Conservation (phyloP, 441 rosid genomes). For the Croton setiger region DNA sequence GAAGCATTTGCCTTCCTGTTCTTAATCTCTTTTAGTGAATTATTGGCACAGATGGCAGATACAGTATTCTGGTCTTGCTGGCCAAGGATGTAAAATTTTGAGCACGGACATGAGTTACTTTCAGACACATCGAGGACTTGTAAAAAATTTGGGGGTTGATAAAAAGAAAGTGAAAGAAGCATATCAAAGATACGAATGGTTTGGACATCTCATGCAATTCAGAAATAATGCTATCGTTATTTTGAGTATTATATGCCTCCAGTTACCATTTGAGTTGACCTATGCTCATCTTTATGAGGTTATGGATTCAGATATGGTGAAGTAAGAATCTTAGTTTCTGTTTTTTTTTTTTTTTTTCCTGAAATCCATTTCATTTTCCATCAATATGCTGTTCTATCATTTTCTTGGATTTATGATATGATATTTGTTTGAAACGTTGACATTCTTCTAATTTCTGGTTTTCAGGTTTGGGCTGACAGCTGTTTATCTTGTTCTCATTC, state of each 20-base stretch:
- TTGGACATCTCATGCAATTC: conserved; percentile 64
- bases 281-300: conserved; percentile 93
- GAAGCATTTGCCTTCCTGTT: background rate
- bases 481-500: conserved; percentile 75
- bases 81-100: conserved; percentile 52
- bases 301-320: conserved; percentile 45
- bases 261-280: conserved; percentile 90
- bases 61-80: conserved; percentile 49
- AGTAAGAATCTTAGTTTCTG: conserved; percentile 44
- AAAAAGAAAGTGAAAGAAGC: conserved; percentile 57
- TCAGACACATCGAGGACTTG: conserved; percentile 47
- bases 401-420: background rate
- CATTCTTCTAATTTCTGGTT: conserved; percentile 26
- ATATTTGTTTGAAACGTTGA: conserved; percentile 11
- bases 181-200: conserved; percentile 87
- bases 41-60: conserved; percentile 66
- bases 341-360: conserved; percentile 14
- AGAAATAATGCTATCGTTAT: conserved; percentile 73
- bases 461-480: conserved; percentile 85
- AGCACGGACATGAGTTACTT: conserved; percentile 57
- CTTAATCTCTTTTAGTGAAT: background rate
- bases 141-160: conserved; percentile 43
- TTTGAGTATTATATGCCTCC: conserved; percentile 80
- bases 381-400: too few species aligned
- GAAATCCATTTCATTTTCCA: background rate